A percentile compares a stretch with the other conserved stretches of the same genome.
Evolutionary conservation across 495 filamentous ascomycete genomes (phyloP).

Genomic region (Aspergillus conjunctus): DNA sequence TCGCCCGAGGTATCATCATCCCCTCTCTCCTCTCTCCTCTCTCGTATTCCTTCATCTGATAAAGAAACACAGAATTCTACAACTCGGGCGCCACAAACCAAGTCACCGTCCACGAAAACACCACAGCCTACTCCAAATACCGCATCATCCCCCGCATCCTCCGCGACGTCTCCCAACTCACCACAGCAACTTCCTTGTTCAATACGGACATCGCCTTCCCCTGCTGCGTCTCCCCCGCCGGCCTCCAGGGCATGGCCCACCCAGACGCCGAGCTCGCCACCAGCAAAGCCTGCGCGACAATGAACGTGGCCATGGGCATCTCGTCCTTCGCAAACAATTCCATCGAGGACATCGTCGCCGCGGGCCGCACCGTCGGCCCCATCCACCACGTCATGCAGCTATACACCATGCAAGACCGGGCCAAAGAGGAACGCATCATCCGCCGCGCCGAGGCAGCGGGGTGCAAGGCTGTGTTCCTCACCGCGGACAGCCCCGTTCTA

Average conservation of each 20-base stretch:
- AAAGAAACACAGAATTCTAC: background rate
- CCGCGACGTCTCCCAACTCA: conserved; percentile 49
- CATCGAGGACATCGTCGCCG: conserved; percentile 57
- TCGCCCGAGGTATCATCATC: background rate
- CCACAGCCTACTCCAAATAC: conserved; percentile 46
- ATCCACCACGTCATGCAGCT: conserved; percentile 65
- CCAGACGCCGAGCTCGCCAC: conserved; percentile 67
- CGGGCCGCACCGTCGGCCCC: conserved; percentile 26
- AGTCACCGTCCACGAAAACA: conserved; percentile 49
- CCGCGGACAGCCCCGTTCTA: conserved; percentile 81
- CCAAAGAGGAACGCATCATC: conserved; percentile 31
- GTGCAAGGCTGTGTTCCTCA: conserved; percentile 69
- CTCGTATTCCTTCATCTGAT: background rate
- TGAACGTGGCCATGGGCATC: conserved; percentile 53
- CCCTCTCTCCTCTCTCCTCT: background rate
- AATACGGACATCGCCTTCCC: conserved; percentile 37
- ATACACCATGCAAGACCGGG: conserved; percentile 8
- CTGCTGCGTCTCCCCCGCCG: conserved; percentile 59
- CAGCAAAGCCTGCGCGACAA: conserved; percentile 54
- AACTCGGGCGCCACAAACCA: conserved; percentile 23
- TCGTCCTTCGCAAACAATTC: conserved; percentile 54
- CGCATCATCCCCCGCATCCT: conserved; percentile 53
- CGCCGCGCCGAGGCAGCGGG: conserved; percentile 43
- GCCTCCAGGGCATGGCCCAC: conserved; percentile 65
- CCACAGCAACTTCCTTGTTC: conserved; percentile 47